Conservation (phyloP, 768 basidiomycete genomes). For the Leucosporidium scottii region DNA sequence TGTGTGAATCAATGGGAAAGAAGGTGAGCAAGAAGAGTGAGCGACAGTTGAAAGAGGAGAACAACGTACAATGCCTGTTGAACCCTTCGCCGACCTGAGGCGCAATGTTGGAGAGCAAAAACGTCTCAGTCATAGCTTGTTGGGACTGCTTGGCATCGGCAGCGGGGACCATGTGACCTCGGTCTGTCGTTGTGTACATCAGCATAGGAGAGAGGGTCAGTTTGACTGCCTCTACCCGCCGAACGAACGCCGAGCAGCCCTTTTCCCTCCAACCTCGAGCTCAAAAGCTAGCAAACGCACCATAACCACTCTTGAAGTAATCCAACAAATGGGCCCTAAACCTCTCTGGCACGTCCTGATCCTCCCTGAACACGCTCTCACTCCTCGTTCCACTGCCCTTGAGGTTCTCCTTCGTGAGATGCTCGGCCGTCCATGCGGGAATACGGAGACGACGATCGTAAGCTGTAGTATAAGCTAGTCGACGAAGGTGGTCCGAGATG, state of each 20-base stretch:
- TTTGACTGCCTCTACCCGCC: too few species aligned
- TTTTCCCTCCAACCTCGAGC: background rate
- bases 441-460: constrained; percentile 87
- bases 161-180: constrained; percentile 81
- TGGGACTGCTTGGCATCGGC: constrained; percentile 86
- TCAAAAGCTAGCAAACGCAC: background rate
- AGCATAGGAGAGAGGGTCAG: too few species aligned
- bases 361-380: constrained; percentile 75
- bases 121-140: constrained; percentile 94
- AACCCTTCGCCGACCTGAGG: constrained; percentile 97
- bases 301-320: constrained; percentile 22
- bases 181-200: constrained; percentile 75
- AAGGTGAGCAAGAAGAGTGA: background rate
- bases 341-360: constrained; percentile 60
- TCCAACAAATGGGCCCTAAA: constrained; percentile 26
- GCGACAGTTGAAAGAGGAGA: background rate
- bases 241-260: background rate
- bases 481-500: constrained; percentile 23
- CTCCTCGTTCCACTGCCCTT: constrained; percentile 57
- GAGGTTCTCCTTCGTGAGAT: constrained; percentile 72
- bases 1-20: background rate
- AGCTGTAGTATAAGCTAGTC: constrained; percentile 42
- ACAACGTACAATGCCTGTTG: constrained; percentile 79
- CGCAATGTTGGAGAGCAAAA: constrained; percentile 88
- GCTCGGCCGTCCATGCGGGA: constrained; percentile 96